phyloP scores from a whole-genome alignment of 139 green algal genomes.

The Yamagishiella unicocca region DNA sequence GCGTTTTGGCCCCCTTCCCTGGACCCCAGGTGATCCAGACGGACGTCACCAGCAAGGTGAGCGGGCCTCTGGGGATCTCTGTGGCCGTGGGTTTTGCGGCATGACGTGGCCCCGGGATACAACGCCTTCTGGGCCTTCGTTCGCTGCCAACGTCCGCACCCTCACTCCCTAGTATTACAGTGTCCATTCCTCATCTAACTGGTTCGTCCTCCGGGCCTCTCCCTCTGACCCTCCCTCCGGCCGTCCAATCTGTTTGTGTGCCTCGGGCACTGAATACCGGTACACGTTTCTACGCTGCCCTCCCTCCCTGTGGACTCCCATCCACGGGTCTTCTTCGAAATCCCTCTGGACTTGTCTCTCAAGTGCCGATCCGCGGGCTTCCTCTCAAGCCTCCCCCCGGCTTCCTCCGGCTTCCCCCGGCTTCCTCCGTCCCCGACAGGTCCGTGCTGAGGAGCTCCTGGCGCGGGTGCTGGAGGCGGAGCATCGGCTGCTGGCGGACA shows the following conservation, averaged over 20 bases:
- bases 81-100: not conserved
- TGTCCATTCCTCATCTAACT: too few species aligned
- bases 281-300: too few species aligned
- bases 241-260: too few species aligned
- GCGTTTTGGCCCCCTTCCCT: too few species aligned
- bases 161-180: not conserved
- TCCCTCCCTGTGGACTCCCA: too few species aligned
- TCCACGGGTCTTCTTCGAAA: too few species aligned
- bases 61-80: too few species aligned
- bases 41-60: slow-evolving; percentile 34
- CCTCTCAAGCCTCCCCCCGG: too few species aligned
- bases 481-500: slow-evolving; percentile 47
- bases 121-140: not conserved
- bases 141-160: not conserved
- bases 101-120: not conserved
- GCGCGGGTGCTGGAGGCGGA: slow-evolving; percentile 42
- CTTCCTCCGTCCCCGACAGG: not conserved
- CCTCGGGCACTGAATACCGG: too few species aligned
- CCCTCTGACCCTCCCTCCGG: not conserved
- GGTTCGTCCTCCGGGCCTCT: not conserved
- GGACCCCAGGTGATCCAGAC: slow-evolving; percentile 36
- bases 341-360: too few species aligned
- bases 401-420: not conserved
- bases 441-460: slow-evolving; percentile 30
- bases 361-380: too few species aligned